Evolutionary conservation across 495 filamentous ascomycete species (phyloP), one percentile per base, ranked within the genome.

Genomic region (Penicillium manginii): DNA sequence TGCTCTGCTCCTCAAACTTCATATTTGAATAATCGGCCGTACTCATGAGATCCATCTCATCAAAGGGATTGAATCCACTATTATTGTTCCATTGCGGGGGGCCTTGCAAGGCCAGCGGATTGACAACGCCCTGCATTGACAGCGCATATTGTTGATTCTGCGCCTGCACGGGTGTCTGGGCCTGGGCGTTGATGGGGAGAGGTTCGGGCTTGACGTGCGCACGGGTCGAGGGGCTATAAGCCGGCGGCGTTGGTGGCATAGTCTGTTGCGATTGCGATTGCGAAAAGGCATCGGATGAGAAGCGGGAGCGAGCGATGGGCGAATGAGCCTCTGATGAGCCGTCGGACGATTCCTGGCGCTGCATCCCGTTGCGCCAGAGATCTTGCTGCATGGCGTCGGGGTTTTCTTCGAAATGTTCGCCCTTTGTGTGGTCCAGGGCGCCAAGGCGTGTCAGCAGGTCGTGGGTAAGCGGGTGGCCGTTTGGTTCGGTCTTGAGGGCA

Each of bases 381-480:
- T 78, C 76, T 37, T 80, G 80, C 60, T 86, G 86, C 70, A 88
- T 72, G 17, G 70, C 60, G 17, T 79, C 74, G 48, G 77, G 72
- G 65, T 83, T 79, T 39, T 87, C 86, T 59, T 88, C 85, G 57
- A 87, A 87, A 5, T 67, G 75, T 50, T 85, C 84, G 60, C 78
- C 71, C 46, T 81, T 80, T 63, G 64, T 55, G 19, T 76, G 64
- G 42, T 81, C 79, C 23, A 88, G 71, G 2, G 83, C 79, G 35
- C 84, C 83, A 4, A 89, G 76, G 18, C 81, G 73, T 21, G 82
- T 83, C 9, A 89, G 76, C 9, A 89, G 79, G 59, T 89, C 85
- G 71, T 89, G 86, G 1, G 84, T 89, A 23, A 86, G 81, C 5
- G 86, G 86, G 58, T 85, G 80, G 5, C 86, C 86, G 49, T 79